A percentile compares a stretch with the other conserved stretches of the same genome.
phyloP scores from a whole-genome alignment of 768 basidiomycete genomes.

The Leccinum longicurvipes region DNA sequence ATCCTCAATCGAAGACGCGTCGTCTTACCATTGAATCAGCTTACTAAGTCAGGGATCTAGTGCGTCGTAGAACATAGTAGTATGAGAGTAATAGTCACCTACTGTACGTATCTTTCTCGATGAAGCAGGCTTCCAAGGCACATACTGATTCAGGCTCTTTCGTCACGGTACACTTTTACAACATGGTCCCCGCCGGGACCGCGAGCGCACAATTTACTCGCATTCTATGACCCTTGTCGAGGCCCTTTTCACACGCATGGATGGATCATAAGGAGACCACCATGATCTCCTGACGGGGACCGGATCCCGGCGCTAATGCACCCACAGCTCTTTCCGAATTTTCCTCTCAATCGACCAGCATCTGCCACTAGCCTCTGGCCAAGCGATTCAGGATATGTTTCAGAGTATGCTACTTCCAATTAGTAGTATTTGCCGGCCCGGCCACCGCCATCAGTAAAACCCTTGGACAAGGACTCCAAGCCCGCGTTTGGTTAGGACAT shows the following conservation, averaged over 20 bases:
- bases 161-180: not conserved
- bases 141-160: not conserved
- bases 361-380: not conserved
- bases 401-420: not conserved
- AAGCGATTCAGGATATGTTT: not conserved
- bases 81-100: too few species aligned
- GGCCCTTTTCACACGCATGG: too few species aligned
- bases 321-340: not conserved
- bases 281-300: too few species aligned
- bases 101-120: not conserved
- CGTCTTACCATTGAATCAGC: too few species aligned
- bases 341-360: not conserved
- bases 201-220: not conserved
- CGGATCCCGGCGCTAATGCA: too few species aligned
- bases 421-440: not conserved
- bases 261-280: too few species aligned
- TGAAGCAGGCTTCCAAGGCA: not conserved
- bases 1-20: too few species aligned
- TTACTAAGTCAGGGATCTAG: conserved; percentile 16
- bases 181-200: not conserved
- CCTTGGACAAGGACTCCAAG: not conserved
- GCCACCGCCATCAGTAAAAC: not conserved
- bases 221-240: too few species aligned
- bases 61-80: not conserved
- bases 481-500: not conserved